phyloP scores from a whole-genome alignment of 2,329 filamentous ascomycete species.

The Ramularia collo-cygni region DNA sequence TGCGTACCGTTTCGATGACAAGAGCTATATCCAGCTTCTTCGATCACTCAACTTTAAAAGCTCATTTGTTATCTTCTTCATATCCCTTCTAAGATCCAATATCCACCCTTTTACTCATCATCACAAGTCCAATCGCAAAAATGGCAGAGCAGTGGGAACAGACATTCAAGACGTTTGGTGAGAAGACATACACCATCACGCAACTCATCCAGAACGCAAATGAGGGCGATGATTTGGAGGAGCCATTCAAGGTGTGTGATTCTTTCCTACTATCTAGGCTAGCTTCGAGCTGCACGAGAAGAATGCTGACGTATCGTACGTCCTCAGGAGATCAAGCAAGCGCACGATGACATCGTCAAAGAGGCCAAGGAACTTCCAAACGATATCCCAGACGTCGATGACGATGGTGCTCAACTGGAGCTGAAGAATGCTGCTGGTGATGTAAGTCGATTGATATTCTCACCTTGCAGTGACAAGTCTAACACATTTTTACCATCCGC shows the following conservation, averaged over 20 bases:
- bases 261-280: no score
- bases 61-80: no score
- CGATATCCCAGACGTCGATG: constrained; percentile 17
- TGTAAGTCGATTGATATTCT: constrained; percentile 9
- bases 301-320: background rate
- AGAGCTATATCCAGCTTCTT: no score
- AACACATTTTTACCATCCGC: background rate
- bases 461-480: no score
- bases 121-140: background rate
- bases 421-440: constrained; percentile 16
- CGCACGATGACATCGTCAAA: constrained; percentile 14
- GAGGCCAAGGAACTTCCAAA: constrained; percentile 12
- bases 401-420: constrained; percentile 16
- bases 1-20: no score
- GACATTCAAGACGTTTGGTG: constrained; percentile 17
- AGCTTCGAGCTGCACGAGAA: no score
- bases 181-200: constrained; percentile 16
- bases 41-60: no score
- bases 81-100: no score
- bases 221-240: constrained; percentile 16
- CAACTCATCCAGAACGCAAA: constrained; percentile 16
- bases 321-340: constrained; percentile 16
- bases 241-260: constrained; percentile 10
- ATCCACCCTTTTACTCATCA: no score
- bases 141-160: constrained; percentile 20